Base-by-base conservation (phyloP, 345 rosid species). In the Brassica nigra region DNA sequence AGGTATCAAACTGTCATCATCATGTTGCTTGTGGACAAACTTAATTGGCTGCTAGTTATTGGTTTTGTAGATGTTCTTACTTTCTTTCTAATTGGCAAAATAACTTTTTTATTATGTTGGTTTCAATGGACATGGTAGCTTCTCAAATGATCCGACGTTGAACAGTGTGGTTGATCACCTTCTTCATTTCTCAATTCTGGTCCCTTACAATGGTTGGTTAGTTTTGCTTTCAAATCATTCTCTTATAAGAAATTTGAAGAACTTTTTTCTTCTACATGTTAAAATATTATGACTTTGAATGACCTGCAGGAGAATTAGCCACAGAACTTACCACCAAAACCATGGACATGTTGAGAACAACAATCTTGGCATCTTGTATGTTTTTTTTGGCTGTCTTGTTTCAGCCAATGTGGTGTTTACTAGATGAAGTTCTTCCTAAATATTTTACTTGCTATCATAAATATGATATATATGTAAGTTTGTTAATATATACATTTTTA, bases 181-280 rank as follows among this genome's bases (percentile, higher is more conserved):
- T 71, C 86, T 93, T 64, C 98, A 93, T 84, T 90, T 95, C 70
- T 89, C 93, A 65, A 89, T 93, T 63, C 92, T 93, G 54, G 97
- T 94, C 29, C 98, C 97, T 37, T 93, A 91, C 71, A 91, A 93
- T 84, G 98, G 98, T 82, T 93, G 98, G 98, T 93, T n/a, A 78
- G 86, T 81, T 68, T 62, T 11, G 15, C 16, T 80, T 68, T 2
- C 71, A 54, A 75, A 66, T 31, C 5, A 3, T 11, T 52, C 44
- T 76, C 2, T 6, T 18, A 23, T 23, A 23, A 23, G 27, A 23
- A 23, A 23, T 29, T 65, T 65, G 39, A 16, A 65, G 15, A 55
- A 23, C 4, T 34, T 47, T 44, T 14, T 18, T 47, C 65, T 55
- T 70, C 55, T 42, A 65, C 28, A 30, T 65, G 78, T 2, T 7